Evolutionary conservation across 257 asterid species (phyloP), one percentile per base, ranked within the genome.

Genomic region (Jacaranda copaia): DNA sequence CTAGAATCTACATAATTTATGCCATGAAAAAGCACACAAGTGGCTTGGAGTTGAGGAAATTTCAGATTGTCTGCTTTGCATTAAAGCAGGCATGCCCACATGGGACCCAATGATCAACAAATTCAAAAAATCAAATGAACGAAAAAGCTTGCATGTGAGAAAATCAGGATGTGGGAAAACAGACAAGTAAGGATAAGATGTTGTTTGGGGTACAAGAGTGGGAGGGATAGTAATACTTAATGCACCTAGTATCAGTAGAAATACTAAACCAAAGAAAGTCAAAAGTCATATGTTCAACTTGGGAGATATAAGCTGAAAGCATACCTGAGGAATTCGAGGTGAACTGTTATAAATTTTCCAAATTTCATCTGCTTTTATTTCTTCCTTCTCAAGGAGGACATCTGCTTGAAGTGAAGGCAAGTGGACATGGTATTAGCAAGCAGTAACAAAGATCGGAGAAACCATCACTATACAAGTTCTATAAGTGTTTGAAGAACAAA

Each of bases 291-390:
- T 25, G 51, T n/a, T 58, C 56, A 45, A 39, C 56, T 45, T 57
- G 18, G 76, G 58, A 76, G 64, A 36, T 51, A 36, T 51, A 42
- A 71, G 79, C 39, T 67, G 71, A 68, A 61, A 77, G 75, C 53
- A 16, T 85, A 93, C 99, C 96, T 91, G 97, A 79, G 94, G 89
- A 75, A 85, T 73, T 76, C 92, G 87, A 62, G 91, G 90, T 63
- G 93, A 85, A 77, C 82, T 68, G 51, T 87, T 84, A 84, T 86
- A 95, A 83, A 93, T 85, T 68, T 82, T 75, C 97, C 97, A 93
- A 79, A 95, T 90, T 82, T 95, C 91, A 75, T 90, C 94, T 5
- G 98, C 94, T 82, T 85, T 93, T 75, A 93, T 88, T 88, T 95
- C 97, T 62, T 97, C 99, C 70, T 85, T 85, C 79, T 88, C 97